Evolutionary conservation across 192 early-diverging fungal species (phyloP), one percentile per base, ranked within the genome.

Genomic region (Entomortierella parvispora): DNA sequence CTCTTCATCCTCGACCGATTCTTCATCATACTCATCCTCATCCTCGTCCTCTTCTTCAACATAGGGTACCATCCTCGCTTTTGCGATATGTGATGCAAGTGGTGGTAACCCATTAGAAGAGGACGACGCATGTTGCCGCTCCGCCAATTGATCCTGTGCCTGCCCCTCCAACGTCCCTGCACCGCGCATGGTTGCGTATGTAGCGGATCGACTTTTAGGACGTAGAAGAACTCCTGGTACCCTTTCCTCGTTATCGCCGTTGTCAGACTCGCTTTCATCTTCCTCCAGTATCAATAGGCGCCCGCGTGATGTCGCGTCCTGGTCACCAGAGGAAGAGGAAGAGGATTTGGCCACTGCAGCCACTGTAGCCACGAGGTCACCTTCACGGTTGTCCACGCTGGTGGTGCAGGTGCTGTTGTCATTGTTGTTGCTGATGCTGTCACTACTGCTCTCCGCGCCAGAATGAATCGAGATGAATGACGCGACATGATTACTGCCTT

Each of bases 41-140:
- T 59, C 56, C 20, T 66, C 63, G 9, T 56, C 64, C 15, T 76
- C 64, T 3, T 67, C 63, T 3, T 75, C 71, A 4, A 62, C 45
- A 28, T 74, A 54, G 5, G 29, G 71, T 26, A 65, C 43, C 49
- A 60, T 54, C 34, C 63, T 62, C 8, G 57, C 58, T 17, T 54
- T 47, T 12, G 60, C 50, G 11, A 52, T 26, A 23, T 65, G 50
- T 10, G 63, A 18, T 2, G 61, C 23, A 1, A 40, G 6, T 5
- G 37, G 37, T 12, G 37, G 37, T 40, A 40, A 12, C 5, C 37
- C 37, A 12, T 40, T 40, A 5, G 37, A 40, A 12, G 12, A 5
- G 37, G n/a, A n/a, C n/a, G n/a, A n/a, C n/a, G n/a, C n/a, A n/a
- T n/a, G n/a, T n/a, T n/a, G n/a, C n/a, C n/a, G n/a, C n/a, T n/a